A percentile compares a stretch with the other conserved stretches of the same genome.
These are phyloP conservation scores for Aspergillus arachidicola DNA, from an alignment of 2,329 filamentous ascomycete genomes.

Conservation along the genomic window DNA sequence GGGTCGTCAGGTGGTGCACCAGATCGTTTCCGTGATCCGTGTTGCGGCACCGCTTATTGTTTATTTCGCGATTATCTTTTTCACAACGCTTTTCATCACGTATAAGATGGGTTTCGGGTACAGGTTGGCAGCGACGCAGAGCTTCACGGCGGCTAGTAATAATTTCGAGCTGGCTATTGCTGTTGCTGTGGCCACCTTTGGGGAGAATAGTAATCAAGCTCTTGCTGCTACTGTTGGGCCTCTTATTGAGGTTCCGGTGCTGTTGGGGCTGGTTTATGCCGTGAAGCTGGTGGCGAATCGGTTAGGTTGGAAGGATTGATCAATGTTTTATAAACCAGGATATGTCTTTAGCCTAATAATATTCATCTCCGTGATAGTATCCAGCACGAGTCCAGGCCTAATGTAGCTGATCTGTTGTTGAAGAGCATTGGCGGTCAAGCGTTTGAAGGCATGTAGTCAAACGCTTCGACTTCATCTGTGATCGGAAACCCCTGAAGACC, in stretches of 20 bases:
- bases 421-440: background rate
- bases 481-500: conserved; percentile 17
- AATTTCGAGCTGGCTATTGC: conserved; percentile 92
- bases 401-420: too few relatives aligned
- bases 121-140: conserved; percentile 70
- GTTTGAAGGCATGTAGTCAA: conserved; percentile 6
- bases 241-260: conserved; percentile 80
- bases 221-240: conserved; percentile 54
- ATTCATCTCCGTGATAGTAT: background rate
- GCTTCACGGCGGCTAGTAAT: conserved; percentile 85
- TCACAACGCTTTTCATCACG: conserved; percentile 63
- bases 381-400: too few relatives aligned
- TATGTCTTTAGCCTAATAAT: background rate
- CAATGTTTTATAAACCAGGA: background rate
- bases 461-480: conserved; percentile 13
- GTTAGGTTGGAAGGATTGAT: conserved; percentile 14
- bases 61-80: conserved; percentile 78
- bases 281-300: conserved; percentile 47
- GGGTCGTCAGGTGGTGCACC: conserved; percentile 73
- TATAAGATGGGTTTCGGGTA: conserved; percentile 71
- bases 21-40: conserved; percentile 78
- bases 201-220: conserved; percentile 66
- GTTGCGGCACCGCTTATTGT: conserved; percentile 78
- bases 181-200: conserved; percentile 79
- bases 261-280: conserved; percentile 75